Base-by-base conservation (phyloP, 805 yeast genomes). In the Diddensiella transvaalensis region DNA sequence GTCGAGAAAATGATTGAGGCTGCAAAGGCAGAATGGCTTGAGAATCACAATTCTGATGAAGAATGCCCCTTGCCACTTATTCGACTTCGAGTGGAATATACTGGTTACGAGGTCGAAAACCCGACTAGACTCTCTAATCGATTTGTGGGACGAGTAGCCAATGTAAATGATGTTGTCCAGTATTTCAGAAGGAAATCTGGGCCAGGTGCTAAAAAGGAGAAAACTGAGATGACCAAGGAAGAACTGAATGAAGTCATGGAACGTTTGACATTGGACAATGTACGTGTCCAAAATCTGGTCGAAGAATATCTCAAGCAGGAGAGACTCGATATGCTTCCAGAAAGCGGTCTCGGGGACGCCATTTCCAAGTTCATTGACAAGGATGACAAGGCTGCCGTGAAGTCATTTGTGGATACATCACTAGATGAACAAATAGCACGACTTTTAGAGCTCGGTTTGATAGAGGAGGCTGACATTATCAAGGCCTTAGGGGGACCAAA, bases 101-200 rank as follows among this genome's bases (percentile, higher is more conserved):
- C 87, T 19, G 96, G 90, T 3, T 91, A 78, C 60, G 96, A 89
- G 56, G 88, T 93, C 15, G 98, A 90, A 60, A 91, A 90, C 60
- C 86, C 96, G 0, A 73, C 95, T 45, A 70, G 96, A 53, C 87
- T 93, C 54, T 87, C 96, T 13, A 88, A 90, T 60, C 71, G 87
- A 59, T 93, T 91, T 71, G 95, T 86, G 3, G 96, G 96, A 0
- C 74, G 74, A 52, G 93, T 91, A 1, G 99, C 98, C 3, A 93
- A 93, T 63, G 80, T 83, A n/a, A 83, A 87, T 59, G 95, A 89
- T 58, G 87, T 90, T 5, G 78, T 91, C 2, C 82, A 80, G 41
- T 85, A 85, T 62, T 78, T 79, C 60, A 76, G 79, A 60, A 78
- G 75, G 54, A 71, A 72, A 60, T 63, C 72, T 40, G 48, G 55